Percentiles rank a stretch among this genome's conserved stretches.
phyloP scores from a whole-genome alignment of 495 filamentous ascomycete genomes.

The Penicillium psychrofluorescens region DNA sequence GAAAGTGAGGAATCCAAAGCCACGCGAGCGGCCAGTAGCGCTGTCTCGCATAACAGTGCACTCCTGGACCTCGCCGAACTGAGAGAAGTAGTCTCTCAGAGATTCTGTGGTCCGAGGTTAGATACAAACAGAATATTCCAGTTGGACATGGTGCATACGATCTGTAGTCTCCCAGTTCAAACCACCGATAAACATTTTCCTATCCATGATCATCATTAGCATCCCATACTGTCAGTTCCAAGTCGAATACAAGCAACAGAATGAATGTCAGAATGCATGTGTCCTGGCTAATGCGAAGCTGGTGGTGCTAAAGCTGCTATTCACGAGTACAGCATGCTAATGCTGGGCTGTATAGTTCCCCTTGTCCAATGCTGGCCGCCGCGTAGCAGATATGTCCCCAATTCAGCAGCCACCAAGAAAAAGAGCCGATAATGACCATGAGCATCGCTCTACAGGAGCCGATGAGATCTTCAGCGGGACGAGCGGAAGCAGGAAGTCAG shows the following conservation, averaged over 20 bases:
- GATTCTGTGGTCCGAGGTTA: slow-evolving; percentile 56
- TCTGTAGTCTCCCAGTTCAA: slow-evolving; percentile 99
- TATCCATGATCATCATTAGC: slow-evolving; percentile 32
- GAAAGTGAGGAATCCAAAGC: slow-evolving; percentile 97
- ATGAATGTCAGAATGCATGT: not conserved
- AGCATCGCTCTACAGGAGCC: slow-evolving; percentile 14
- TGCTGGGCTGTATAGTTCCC: slow-evolving; percentile 4
- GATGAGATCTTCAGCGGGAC: not conserved
- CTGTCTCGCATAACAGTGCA: slow-evolving; percentile 98
- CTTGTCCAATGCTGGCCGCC: too few species aligned
- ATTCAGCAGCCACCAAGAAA: too few species aligned
- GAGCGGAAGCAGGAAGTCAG: slow-evolving; percentile 20
- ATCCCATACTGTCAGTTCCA: not conserved
- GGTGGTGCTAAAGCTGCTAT: slow-evolving; percentile 18
- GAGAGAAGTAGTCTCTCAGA: slow-evolving; percentile 95
- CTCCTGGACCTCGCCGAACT: slow-evolving; percentile 94
- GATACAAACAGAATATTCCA: slow-evolving; percentile 8
- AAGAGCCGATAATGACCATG: not conserved
- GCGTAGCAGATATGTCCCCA: too few species aligned
- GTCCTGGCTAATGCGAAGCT: slow-evolving; percentile 10
- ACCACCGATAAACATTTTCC: slow-evolving; percentile 99
- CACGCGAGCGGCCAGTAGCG: slow-evolving; percentile 84
- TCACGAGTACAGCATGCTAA: slow-evolving; percentile 14
- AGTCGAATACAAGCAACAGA: not conserved
- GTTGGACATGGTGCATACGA: slow-evolving; percentile 49